A percentile compares a stretch with the other conserved stretches of the same genome.
Evolutionary conservation across 129 eudicot genomes (phyloP).

Genomic region (Chrysanthemum makinoi): DNA sequence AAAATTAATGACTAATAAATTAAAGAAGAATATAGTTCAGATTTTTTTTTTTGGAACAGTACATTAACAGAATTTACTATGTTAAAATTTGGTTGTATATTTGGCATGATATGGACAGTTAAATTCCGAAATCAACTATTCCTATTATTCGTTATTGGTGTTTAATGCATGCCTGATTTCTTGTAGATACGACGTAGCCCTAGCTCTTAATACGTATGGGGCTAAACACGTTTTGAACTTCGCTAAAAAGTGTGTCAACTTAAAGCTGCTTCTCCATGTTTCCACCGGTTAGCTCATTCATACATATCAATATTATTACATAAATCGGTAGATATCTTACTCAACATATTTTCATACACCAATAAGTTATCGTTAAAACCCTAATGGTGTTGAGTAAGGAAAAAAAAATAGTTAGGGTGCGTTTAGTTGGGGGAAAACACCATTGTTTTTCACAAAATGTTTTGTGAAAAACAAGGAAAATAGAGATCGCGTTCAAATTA

Average conservation of each 20-base stretch:
- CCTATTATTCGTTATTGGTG: too few species aligned
- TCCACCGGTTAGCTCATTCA: conserved; percentile 57
- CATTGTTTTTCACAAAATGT: too few species aligned
- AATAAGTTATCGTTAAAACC: neutral
- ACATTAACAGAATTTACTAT: too few species aligned
- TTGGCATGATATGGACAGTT: conserved; percentile 1
- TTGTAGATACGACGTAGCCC: conserved; percentile 66
- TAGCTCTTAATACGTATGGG: conserved; percentile 69
- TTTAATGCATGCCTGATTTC: neutral
- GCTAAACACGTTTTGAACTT: conserved; percentile 57
- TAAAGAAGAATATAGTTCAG: too few species aligned
- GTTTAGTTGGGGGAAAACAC: too few species aligned
- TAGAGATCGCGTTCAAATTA: too few species aligned
- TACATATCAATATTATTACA: neutral
- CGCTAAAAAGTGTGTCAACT: conserved; percentile 54
- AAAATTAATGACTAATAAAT: neutral
- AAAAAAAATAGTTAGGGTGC: too few species aligned
- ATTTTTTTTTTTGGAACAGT: too few species aligned
- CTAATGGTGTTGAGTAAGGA: neutral
- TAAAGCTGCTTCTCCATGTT: conserved; percentile 69
- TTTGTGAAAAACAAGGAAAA: too few species aligned
- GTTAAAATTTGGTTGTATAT: neutral
- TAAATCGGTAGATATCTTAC: too few species aligned
- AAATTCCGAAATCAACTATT: too few species aligned
- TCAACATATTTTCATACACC: neutral